Percentiles rank a stretch among this genome's conserved stretches.
Evolutionary conservation across 177 flowering plant species (phyloP).

Genomic region (Vitis hybrid): DNA sequence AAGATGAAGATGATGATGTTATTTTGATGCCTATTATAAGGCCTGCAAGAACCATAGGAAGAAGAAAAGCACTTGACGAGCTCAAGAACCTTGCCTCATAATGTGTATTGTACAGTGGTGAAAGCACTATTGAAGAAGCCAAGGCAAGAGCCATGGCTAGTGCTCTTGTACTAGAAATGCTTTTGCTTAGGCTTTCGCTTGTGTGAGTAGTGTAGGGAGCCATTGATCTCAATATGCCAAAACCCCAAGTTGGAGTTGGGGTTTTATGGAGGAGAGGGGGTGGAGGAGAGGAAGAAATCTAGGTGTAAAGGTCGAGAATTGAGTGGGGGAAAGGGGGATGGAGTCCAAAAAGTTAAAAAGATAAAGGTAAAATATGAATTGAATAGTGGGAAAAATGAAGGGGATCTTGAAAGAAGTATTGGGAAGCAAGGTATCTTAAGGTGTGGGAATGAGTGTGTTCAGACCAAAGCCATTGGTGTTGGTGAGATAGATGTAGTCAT

Average conservation of each 20-base stretch:
- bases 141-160: slow-evolving; percentile 55
- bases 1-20: slow-evolving; percentile 25
- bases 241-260: not conserved
- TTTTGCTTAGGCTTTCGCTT: slow-evolving; percentile 2
- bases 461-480: not conserved
- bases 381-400: not conserved
- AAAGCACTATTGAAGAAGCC: slow-evolving; percentile 48
- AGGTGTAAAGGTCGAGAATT: slow-evolving; percentile 22
- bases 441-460: slow-evolving; percentile 2
- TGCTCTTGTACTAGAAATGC: slow-evolving; percentile 36
- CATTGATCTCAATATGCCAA: slow-evolving; percentile 6
- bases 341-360: slow-evolving; percentile 28
- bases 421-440: slow-evolving; percentile 34
- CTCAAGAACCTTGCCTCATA: slow-evolving; percentile 24
- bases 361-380: not conserved
- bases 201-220: slow-evolving; percentile 13
- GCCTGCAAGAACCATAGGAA: slow-evolving; percentile 59
- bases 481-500: too few relatives aligned
- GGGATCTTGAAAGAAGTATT: slow-evolving; percentile 12
- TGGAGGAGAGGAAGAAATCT: slow-evolving; percentile 25
- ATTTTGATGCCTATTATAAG: slow-evolving; percentile 55
- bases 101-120: slow-evolving; percentile 49
- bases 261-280: slow-evolving; percentile 23
- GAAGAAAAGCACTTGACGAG: slow-evolving; percentile 37
- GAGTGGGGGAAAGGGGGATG: slow-evolving; percentile 4